Evolutionary conservation across 164 flowering plant species (phyloP), one percentile per base, ranked within the genome.

Genomic region (Aristolochia contorta): DNA sequence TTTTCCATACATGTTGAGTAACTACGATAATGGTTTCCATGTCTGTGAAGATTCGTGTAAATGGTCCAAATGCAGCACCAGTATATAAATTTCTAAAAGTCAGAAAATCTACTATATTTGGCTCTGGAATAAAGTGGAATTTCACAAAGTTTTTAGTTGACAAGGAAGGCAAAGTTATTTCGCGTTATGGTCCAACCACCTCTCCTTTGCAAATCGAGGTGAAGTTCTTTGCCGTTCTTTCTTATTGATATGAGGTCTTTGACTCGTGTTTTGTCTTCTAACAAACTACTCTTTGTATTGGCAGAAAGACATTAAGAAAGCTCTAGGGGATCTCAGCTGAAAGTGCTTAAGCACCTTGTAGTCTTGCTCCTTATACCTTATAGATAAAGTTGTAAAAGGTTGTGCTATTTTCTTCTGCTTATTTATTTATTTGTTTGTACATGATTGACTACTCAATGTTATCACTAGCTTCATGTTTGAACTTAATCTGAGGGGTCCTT

Each of bases 101-200:
- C 12, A 78, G 71, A 22, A 76, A 70, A 67, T 2, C 69, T 54
- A 83, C 88, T 23, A 63, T 65, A 47, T 9, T 80, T 49, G 89
- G 97, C 13, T 59, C 77, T 32, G 69, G 87, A 58, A 81, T 91
- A 60, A 85, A 88, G 65, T 91, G 96, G 97, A 91, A 88, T 66
- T 91, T 91, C 74, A 84, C 91, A 43, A 91, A 91, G 69, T 91
- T 91, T 70, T 63, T 91, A 19, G 83, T 91, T 37, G 87, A 78
- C 33, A 81, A 79, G 68, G 85, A 84, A 22, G 97, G 97, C 1
- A 73, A 53, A 1, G 94, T 79, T 21, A 61, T 84, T 47, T 25
- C 43, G 0, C 93, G 96, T 16, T 91, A 83, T 66, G 66, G 75
- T 43, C 48, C 97, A 8, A 57, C 77, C 19, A 80, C 85, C 43